Evolutionary conservation across 1,139 yeast species (phyloP).

Genomic region (Kluyveromyces sp.): DNA sequence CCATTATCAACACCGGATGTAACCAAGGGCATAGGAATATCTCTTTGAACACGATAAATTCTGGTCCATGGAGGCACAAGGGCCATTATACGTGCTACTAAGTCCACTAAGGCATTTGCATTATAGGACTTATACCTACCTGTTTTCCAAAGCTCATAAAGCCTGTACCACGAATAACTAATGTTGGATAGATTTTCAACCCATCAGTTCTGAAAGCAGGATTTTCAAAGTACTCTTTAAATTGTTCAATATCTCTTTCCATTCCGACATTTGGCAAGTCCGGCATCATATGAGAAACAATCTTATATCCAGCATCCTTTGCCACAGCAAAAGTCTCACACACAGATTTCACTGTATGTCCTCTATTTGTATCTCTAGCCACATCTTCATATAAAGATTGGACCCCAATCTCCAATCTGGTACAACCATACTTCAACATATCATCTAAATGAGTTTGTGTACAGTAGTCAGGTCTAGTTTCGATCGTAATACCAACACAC

Average conservation of each 20-base stretch:
- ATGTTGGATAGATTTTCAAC: constrained; percentile 86
- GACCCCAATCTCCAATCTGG: constrained; percentile 94
- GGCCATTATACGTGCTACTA: constrained; percentile 91
- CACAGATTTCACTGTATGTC: constrained; percentile 94
- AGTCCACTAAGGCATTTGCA: constrained; percentile 87
- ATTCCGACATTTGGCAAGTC: constrained; percentile 97
- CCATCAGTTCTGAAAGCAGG: constrained; percentile 98
- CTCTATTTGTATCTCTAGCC: constrained; percentile 96
- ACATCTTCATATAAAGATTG: constrained; percentile 97
- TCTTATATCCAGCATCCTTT: constrained; percentile 96
- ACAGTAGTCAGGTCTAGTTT: constrained; percentile 97
- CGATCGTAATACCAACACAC: constrained; percentile 97
- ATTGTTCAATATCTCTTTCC: constrained; percentile 96
- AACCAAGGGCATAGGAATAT: constrained; percentile 98
- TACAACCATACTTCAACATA: constrained; percentile 94
- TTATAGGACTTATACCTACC: constrained; percentile 92
- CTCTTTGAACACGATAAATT: constrained; percentile 96
- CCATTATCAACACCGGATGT: constrained; percentile 99
- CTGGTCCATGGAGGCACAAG: constrained; percentile 99
- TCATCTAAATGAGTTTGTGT: constrained; percentile 92
- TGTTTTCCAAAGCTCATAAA: constrained; percentile 94
- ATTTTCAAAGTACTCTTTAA: constrained; percentile 90
- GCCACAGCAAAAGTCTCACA: constrained; percentile 94
- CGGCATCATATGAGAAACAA: constrained; percentile 99
- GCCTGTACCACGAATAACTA: constrained; percentile 97